Conservation (phyloP, 768 basidiomycete species). For the Phlegmacium glaucopus region DNA sequence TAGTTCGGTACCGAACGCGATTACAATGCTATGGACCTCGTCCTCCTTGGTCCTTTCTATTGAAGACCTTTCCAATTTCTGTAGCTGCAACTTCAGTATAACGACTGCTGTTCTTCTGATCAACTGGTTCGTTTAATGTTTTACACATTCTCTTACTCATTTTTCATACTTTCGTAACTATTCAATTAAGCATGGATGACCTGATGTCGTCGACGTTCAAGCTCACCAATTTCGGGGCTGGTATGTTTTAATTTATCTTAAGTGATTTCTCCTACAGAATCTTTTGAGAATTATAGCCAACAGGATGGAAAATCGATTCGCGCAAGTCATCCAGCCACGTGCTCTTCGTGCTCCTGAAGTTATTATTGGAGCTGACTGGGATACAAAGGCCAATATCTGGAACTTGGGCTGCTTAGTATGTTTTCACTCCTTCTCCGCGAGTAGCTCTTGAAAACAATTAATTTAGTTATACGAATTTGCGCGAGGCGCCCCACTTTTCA, state of each 20-base stretch:
- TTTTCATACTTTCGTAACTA: constrained; percentile 14
- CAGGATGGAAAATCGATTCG: constrained; percentile 68
- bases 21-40: constrained; percentile 99
- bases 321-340: constrained; percentile 74
- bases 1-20: constrained; percentile 97
- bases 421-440: neutral
- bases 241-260: neutral
- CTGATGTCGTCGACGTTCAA: constrained; percentile 9
- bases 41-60: constrained; percentile 91
- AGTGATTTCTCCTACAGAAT: neutral
- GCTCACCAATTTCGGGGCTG: constrained; percentile 12
- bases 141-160: constrained; percentile 9
- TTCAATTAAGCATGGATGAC: neutral
- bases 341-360: constrained; percentile 67
- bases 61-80: constrained; percentile 91
- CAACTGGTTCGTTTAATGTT: constrained; percentile 66
- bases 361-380: constrained; percentile 46
- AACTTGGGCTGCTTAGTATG: constrained; percentile 66
- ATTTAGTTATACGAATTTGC: constrained; percentile 15
- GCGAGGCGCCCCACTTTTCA: constrained; percentile 73
- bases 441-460: neutral
- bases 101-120: constrained; percentile 96
- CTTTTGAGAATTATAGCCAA: constrained; percentile 34
- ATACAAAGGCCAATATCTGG: constrained; percentile 79
- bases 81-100: constrained; percentile 95